Percentiles rank a stretch among this genome's conserved stretches.
Evolutionary conservation across 176 grass and related monocot species (phyloP).

Genomic region (Carex pumila): DNA sequence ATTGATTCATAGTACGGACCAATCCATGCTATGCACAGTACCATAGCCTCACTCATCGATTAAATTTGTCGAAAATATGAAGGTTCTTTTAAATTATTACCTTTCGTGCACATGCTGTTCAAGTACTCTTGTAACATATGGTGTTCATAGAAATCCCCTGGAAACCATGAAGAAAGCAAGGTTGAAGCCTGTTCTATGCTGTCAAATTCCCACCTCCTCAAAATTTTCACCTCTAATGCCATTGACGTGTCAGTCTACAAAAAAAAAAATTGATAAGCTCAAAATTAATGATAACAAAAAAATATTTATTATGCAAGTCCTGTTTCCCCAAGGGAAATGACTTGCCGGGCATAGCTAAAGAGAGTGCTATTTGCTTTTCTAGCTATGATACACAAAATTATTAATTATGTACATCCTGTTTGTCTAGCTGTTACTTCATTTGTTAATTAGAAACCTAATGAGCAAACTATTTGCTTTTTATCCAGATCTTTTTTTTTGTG

Average conservation of each 20-base stretch:
- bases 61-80: conserved; percentile 17
- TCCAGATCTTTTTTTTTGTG: not conserved
- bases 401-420: not conserved
- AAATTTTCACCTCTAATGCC: conserved; percentile 72
- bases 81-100: conserved; percentile 26
- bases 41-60: not conserved
- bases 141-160: conserved; percentile 43
- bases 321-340: not conserved
- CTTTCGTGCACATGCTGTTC: conserved; percentile 48
- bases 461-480: not conserved
- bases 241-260: conserved; percentile 86
- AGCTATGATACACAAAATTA: not conserved
- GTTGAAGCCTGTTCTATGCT: conserved; percentile 74
- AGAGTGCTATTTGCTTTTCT: not conserved
- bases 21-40: too few relatives aligned
- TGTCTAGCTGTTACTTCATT: not conserved
- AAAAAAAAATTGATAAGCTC: not conserved
- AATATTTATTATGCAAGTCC: not conserved
- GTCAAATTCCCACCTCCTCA: conserved; percentile 97
- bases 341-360: not conserved
- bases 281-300: not conserved
- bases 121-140: conserved; percentile 55
- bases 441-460: not conserved
- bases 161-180: conserved; percentile 61
- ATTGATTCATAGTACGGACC: too few relatives aligned